Evolutionary conservation across 352 stramenopile genomes (phyloP).

Genomic region (Blastocystis sp.): DNA sequence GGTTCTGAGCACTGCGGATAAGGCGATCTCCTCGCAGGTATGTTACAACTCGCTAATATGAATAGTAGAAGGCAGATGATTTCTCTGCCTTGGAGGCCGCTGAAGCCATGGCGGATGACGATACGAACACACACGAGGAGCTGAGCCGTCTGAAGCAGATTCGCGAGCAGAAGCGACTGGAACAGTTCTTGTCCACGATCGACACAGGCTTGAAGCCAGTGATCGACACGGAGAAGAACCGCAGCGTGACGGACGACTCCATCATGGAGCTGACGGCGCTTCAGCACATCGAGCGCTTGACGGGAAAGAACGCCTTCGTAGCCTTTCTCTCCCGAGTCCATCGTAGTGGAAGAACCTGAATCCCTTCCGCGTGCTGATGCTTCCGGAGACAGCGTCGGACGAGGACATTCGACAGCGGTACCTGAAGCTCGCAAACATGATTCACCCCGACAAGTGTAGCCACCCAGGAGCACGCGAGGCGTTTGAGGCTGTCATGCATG

Average conservation of each 20-base stretch:
- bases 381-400: constrained; percentile 71
- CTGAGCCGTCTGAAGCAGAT: constrained; percentile 18
- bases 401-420: constrained; percentile 80
- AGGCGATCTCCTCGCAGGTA: constrained; percentile 14
- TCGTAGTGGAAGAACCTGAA: constrained; percentile 78
- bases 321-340: constrained; percentile 66
- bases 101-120: constrained; percentile 45
- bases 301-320: constrained; percentile 63
- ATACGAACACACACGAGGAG: not conserved
- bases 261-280: constrained; percentile 34
- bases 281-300: constrained; percentile 42
- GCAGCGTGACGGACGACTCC: constrained; percentile 12
- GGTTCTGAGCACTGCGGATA: constrained; percentile 1
- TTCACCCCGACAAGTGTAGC: constrained; percentile 74
- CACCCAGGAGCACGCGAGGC: constrained; percentile 69
- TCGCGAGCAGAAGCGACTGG: constrained; percentile 59
- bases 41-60: not conserved
- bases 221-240: constrained; percentile 33
- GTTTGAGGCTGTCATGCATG: constrained; percentile 68
- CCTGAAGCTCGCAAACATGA: constrained; percentile 73
- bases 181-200: constrained; percentile 57
- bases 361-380: constrained; percentile 74
- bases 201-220: constrained; percentile 43
- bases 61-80: constrained; percentile 7
- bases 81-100: constrained; percentile 42